These are phyloP conservation scores for Pluteus cervinus DNA, from an alignment of 768 basidiomycete genomes.

Conservation along the genomic window DNA sequence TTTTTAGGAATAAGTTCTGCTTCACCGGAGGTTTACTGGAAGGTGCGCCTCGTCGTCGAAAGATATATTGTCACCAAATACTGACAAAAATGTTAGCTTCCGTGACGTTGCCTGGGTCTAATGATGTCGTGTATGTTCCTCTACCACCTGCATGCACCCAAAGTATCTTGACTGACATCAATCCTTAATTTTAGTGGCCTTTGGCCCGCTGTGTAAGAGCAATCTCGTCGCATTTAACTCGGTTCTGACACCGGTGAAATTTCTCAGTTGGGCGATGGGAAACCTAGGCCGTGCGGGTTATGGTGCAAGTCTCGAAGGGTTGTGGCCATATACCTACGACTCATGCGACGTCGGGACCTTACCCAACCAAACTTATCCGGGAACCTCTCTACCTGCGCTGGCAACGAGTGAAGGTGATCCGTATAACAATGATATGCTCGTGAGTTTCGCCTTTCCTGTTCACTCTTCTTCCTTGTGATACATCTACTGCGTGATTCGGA, in stretches of 20 bases:
- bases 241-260: slow-evolving; percentile 8
- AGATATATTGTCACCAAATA: slow-evolving; percentile 6
- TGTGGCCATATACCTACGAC: slow-evolving; percentile 72
- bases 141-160: background rate
- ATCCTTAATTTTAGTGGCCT: slow-evolving; percentile 20
- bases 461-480: no score
- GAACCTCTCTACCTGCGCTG: slow-evolving; percentile 38
- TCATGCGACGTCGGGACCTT: slow-evolving; percentile 78
- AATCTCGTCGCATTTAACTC: background rate
- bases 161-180: slow-evolving; percentile 11
- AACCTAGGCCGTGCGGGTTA: slow-evolving; percentile 71
- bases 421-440: slow-evolving; percentile 31
- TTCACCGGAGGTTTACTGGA: slow-evolving; percentile 75
- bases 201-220: slow-evolving; percentile 36
- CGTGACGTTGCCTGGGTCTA: slow-evolving; percentile 26
- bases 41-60: slow-evolving; percentile 13
- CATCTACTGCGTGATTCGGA: no score
- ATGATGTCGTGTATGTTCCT: slow-evolving; percentile 14
- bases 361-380: slow-evolving; percentile 70
- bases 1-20: slow-evolving; percentile 53
- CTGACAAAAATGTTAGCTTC: slow-evolving; percentile 14
- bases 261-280: slow-evolving; percentile 33
- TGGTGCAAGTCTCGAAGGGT: slow-evolving; percentile 60
- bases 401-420: slow-evolving; percentile 39
- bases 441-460: no score